Base-by-base conservation (phyloP, 495 filamentous ascomycete genomes). In the Aspergillus cristatus region DNA sequence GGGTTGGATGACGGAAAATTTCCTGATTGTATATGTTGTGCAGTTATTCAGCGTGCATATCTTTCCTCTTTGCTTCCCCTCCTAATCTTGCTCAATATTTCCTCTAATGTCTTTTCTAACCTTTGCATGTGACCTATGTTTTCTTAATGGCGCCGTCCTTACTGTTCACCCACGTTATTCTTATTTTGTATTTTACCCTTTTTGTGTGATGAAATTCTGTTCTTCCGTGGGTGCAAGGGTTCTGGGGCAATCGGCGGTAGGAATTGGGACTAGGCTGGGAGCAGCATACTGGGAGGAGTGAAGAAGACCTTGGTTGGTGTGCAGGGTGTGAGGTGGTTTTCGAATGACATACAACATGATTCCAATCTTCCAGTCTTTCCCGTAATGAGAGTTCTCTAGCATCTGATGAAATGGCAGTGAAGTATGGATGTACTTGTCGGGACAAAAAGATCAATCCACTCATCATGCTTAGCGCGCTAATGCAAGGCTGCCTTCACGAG, bases 31-130 rank as follows among this genome's bases (percentile, higher is more conserved):
- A 50, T 51, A 53, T 57, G 46, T 54, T 40, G 48, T 60, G 52
- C 45, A 46, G 35, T 51, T 60, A 53, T 57, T 55, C 48, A 65
- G 61, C 61, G 61, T 65, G 63, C 63, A 63, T 65, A 58, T 54
- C 51, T 32, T 48, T 48, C 47, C 57, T 45, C 51, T 57, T 12
- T 42, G 35, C 51, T 32, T 48, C 48, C 47, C 57, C 46, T 51
- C 57, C 13, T 42, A 37, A 42, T 51, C 15, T 44, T 43, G 43
- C 32, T 22, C 35, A 34, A 41, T 33, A 32, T 45, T 38, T 24
- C 8, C 20, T 24, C 20, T 24, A 24, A 24, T 24, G 20, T 24
- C 20, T 24, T 46, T 41, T 48, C 43, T 51, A 61, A 69, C 32
- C 68, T 71, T 53, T 70, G 47, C 45, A 32, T 38, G 28, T 40